Percentiles rank a stretch among this genome's conserved stretches.
phyloP scores from a whole-genome alignment of 1,139 yeast species.

The Suhomyces ambrosiae region DNA sequence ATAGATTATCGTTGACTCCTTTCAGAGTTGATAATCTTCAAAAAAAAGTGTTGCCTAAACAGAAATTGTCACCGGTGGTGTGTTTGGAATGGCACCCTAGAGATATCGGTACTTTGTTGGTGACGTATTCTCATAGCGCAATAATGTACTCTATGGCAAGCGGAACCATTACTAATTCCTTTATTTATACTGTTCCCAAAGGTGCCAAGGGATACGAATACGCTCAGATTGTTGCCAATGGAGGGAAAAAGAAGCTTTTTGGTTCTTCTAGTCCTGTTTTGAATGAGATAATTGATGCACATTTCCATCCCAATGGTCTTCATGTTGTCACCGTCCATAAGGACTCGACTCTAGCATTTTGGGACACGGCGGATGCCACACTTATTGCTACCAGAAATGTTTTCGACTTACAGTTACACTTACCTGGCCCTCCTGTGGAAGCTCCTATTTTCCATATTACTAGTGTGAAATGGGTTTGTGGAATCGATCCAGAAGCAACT shows the following conservation, averaged over 20 bases:
- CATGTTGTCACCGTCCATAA: conserved; percentile 77
- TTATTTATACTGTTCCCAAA: conserved; percentile 55
- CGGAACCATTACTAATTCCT: conserved; percentile 55
- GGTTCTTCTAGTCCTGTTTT: conserved; percentile 42
- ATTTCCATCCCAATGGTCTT: conserved; percentile 92
- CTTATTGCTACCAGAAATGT: conserved; percentile 74
- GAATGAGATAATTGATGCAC: conserved; percentile 62
- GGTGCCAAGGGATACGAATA: conserved; percentile 38
- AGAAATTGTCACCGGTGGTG: conserved; percentile 59
- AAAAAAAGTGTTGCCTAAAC: conserved; percentile 51
- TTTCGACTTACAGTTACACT: conserved; percentile 64
- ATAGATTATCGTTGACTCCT: conserved; percentile 68
- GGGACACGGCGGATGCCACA: conserved; percentile 85
- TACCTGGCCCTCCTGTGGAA: conserved; percentile 40
- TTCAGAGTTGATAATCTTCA: conserved; percentile 75
- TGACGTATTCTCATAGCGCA: conserved; percentile 72
- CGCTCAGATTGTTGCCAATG: conserved; percentile 36
- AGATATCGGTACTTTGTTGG: conserved; percentile 75
- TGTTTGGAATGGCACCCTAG: conserved; percentile 83
- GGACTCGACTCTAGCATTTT: conserved; percentile 84
- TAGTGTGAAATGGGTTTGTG: conserved; percentile 70
- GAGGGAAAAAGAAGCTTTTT: conserved; percentile 47
- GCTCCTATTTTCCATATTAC: conserved; percentile 29
- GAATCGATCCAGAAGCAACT: conserved; percentile 79
- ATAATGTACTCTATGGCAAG: conserved; percentile 68